These are phyloP conservation scores for Sarocladium brachiariae DNA, from an alignment of 2,329 filamentous ascomycete species.

Conservation along the genomic window DNA sequence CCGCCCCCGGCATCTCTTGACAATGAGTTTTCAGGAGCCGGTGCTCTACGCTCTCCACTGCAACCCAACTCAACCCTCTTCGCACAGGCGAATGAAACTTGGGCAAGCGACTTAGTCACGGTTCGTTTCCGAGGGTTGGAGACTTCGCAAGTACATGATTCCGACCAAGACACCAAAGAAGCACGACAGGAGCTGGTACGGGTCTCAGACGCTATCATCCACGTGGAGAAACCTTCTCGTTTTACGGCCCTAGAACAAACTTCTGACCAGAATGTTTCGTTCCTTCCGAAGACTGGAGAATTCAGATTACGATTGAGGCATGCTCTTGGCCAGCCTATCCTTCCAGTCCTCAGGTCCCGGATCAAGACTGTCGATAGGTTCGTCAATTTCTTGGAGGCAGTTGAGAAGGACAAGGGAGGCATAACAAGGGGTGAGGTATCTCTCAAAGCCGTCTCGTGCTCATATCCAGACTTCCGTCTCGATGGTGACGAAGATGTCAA, in stretches of 20 bases:
- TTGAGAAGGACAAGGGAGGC: constrained; percentile 44
- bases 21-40: neutral
- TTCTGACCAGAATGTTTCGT: constrained; percentile 56
- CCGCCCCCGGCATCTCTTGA: neutral
- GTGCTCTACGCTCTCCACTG: neutral
- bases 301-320: constrained; percentile 57
- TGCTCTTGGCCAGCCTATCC: constrained; percentile 49
- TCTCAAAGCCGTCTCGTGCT: constrained; percentile 1
- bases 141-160: neutral
- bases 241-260: constrained; percentile 48
- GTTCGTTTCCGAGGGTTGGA: constrained; percentile 47
- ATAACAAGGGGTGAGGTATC: constrained; percentile 52
- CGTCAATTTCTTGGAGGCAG: constrained; percentile 61
- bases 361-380: constrained; percentile 64
- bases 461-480: neutral
- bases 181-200: constrained; percentile 25
- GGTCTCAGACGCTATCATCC: constrained; percentile 47
- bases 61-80: neutral
- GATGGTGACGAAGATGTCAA: neutral
- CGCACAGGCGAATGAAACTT: constrained; percentile 29
- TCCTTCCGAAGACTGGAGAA: constrained; percentile 50
- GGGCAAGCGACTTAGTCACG: constrained; percentile 54
- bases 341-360: constrained; percentile 51
- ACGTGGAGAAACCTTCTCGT: constrained; percentile 44
- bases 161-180: neutral